Percentiles rank a stretch among this genome's conserved stretches.
These are phyloP conservation scores for Peniophora sp. DNA, from an alignment of 1,284 basidiomycete species.

Conservation along the genomic window DNA sequence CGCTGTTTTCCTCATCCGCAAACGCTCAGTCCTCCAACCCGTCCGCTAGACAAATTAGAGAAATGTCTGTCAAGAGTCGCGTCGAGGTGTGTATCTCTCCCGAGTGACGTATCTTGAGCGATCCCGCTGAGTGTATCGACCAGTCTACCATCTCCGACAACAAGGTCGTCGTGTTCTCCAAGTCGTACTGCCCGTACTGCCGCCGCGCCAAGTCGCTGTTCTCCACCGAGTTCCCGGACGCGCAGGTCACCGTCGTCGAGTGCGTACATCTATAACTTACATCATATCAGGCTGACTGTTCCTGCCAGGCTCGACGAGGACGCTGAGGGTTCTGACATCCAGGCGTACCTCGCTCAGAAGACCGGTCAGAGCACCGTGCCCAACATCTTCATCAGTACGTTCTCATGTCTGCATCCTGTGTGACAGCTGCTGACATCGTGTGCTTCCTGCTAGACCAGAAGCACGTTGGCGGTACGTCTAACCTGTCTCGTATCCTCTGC, in stretches of 20 bases:
- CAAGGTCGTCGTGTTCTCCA: slow-evolving; percentile 66
- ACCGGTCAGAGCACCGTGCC: slow-evolving; percentile 60
- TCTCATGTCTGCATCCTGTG: not conserved
- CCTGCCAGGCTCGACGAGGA: slow-evolving; percentile 30
- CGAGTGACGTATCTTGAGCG: not conserved
- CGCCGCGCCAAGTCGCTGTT: slow-evolving; percentile 51
- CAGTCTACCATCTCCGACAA: slow-evolving; percentile 47
- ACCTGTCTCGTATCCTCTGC: not conserved
- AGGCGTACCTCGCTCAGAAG: slow-evolving; percentile 50
- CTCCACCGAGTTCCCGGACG: slow-evolving; percentile 35
- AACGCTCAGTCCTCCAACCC: slow-evolving; percentile 23
- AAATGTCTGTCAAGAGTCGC: slow-evolving; percentile 29
- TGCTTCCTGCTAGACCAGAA: slow-evolving; percentile 30
- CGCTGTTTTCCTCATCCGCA: slow-evolving; percentile 13
- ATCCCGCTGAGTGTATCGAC: not conserved
- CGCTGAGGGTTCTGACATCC: slow-evolving; percentile 51
- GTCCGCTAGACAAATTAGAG: slow-evolving; percentile 27
- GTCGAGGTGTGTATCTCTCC: slow-evolving; percentile 29
- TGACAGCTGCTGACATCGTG: not conserved
- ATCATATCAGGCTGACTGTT: not conserved
- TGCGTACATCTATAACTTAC: slow-evolving; percentile 26
- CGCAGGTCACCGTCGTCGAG: slow-evolving; percentile 50
- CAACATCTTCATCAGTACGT: slow-evolving; percentile 63
- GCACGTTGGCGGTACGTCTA: slow-evolving; percentile 45
- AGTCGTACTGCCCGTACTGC: slow-evolving; percentile 60